Conservation (phyloP, 2,329 filamentous ascomycete genomes). For the Botrytis deweyae region DNA sequence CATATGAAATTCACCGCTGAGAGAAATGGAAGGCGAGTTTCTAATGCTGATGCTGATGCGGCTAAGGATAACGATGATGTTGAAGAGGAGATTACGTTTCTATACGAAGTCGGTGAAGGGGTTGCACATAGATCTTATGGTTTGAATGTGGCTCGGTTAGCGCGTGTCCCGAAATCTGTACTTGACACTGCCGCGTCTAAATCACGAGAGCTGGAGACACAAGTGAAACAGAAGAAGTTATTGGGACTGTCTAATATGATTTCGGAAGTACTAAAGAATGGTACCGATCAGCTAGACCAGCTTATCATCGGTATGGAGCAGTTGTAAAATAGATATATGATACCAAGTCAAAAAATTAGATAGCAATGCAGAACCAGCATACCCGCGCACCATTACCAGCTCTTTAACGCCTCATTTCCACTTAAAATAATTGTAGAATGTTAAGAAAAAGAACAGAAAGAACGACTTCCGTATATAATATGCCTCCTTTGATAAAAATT, state of each 20-base stretch:
- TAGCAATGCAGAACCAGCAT: slow-evolving; percentile 25
- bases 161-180: slow-evolving; percentile 73
- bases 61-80: slow-evolving; percentile 40
- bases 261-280: slow-evolving; percentile 29
- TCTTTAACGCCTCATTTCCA: slow-evolving; percentile 16
- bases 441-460: slow-evolving; percentile 5
- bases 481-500: slow-evolving; percentile 10
- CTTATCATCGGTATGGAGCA: slow-evolving; percentile 52
- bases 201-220: slow-evolving; percentile 75
- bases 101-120: slow-evolving; percentile 89
- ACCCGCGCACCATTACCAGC: slow-evolving; percentile 1
- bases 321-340: slow-evolving; percentile 44
- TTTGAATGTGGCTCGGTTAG: slow-evolving; percentile 85
- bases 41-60: slow-evolving; percentile 51
- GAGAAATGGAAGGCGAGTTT: slow-evolving; percentile 26
- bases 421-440: slow-evolving; percentile 14
- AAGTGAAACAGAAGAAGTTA: slow-evolving; percentile 64
- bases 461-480: slow-evolving; percentile 9
- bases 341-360: slow-evolving; percentile 27
- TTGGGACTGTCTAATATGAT: slow-evolving; percentile 35
- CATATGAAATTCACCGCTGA: slow-evolving; percentile 81
- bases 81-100: slow-evolving; percentile 82
- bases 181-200: slow-evolving; percentile 78
- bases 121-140: slow-evolving; percentile 94
- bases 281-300: slow-evolving; percentile 32